Base-by-base conservation (phyloP, 139 green algal genomes). In the Closterium sp. region DNA sequence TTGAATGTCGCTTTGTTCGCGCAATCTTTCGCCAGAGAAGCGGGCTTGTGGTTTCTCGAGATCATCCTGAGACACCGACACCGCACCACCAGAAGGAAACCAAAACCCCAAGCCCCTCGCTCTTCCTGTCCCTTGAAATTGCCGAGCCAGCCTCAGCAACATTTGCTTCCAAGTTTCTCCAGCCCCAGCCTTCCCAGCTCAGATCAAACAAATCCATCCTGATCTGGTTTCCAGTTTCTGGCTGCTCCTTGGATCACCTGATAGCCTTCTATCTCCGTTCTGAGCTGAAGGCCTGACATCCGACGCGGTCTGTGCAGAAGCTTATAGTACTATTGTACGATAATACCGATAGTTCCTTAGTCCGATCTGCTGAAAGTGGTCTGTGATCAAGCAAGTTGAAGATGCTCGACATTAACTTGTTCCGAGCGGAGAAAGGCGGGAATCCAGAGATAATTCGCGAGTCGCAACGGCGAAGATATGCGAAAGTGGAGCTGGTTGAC, bases 381-480 rank as follows among this genome's bases (percentile, higher is more conserved):
- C 21, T 10, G 36, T 32, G 32, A 76, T 89, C 38, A 33, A 32
- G 35, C 5, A 89, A 21, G 16, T 66, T 76, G n/a, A 93, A 38
- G 84, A 99, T 99, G 98, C 93, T 99, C 32, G 98, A 99, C 90
- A 98, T 99, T 91, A 99, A 99, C 87, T 86, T 99, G 0, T 98
- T 99, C 84, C 93, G 97, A 6, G 93, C 93, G 98, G 98, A 99
- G 31, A 99, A 98, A 91, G 98, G 98, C 43, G 98, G 98, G 87
- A 93, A 99, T 90, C 98, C 97, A 0, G 98, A 99, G 8, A 3
- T 98, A 1, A 94, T 99, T 25, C 92, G 97, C 10, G 97, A 99
- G 95, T 99, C 97, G 2, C 98, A 99, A 93, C 94, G 95, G 30
- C 92, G 97, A 36, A 93, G 98, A 19, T 99, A 96, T 89, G 95